phyloP scores from a whole-genome alignment of 2,329 filamentous ascomycete species.

The Phialophora chinensis region DNA sequence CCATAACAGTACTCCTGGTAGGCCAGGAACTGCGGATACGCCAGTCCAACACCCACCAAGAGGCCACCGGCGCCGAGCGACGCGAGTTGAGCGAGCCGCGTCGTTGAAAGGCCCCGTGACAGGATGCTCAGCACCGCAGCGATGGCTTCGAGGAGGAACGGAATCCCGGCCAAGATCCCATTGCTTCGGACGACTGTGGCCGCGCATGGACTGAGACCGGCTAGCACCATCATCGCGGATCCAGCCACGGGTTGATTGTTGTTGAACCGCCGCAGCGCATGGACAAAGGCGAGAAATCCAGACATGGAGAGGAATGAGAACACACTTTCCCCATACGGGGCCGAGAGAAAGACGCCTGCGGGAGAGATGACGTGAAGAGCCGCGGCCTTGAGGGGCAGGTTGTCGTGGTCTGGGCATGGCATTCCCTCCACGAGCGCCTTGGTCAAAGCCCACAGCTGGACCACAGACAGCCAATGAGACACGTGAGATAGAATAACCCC shows the following conservation, averaged over 20 bases:
- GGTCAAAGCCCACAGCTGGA: conserved; percentile 62
- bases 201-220: conserved; percentile 52
- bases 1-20: conserved; percentile 72
- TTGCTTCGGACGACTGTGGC: conserved; percentile 82
- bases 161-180: conserved; percentile 78
- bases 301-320: conserved; percentile 79
- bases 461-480: conserved; percentile 76
- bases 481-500: conserved; percentile 72
- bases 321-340: conserved; percentile 80
- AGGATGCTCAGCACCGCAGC: conserved; percentile 52
- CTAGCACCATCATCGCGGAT: conserved; percentile 51
- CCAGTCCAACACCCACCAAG: conserved; percentile 69
- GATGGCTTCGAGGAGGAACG: conserved; percentile 71
- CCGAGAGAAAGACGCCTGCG: conserved; percentile 85
- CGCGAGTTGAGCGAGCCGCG: conserved; percentile 59
- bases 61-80: conserved; percentile 70
- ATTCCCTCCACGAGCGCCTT: conserved; percentile 33
- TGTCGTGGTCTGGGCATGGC: conserved; percentile 40
- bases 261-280: conserved; percentile 46
- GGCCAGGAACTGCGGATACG: conserved; percentile 75
- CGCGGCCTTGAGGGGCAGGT: conserved; percentile 71
- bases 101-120: conserved; percentile 44
- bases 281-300: conserved; percentile 73
- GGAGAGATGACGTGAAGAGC: conserved; percentile 82
- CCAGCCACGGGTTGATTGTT: conserved; percentile 51